Evolutionary conservation across 2,329 filamentous ascomycete genomes (phyloP), one percentile per base, ranked within the genome.

Genomic region (Leptographium flavum): DNA sequence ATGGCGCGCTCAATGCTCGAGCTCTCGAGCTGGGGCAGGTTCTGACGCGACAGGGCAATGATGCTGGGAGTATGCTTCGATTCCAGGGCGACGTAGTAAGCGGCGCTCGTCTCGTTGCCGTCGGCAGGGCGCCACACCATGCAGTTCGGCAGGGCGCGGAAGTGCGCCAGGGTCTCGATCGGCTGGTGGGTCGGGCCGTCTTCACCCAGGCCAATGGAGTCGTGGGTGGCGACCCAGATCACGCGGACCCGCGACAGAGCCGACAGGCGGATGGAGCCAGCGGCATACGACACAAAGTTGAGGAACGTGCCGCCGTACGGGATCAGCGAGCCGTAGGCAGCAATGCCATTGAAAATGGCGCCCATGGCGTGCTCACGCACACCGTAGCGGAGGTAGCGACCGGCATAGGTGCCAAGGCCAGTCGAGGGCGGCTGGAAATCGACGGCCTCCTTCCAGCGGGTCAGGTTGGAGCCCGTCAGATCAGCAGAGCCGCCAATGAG

Each of bases 101-200:
- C 90, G 59, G 87, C 90, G 62, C 85, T 93, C 58, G 84, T 92
- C 83, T 98, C 92, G 73, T 96, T 96, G 60, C 90, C 90, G 61
- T 96, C 92, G 58, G 92, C 90, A 56, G 92, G 92, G 62, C 92
- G 88, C 92, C 92, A 96, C 59, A 96, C 90, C 86, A 96, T 94
- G 75, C 83, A 85, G 82, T 98, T 98, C 62, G 92, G 92, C 57
- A 96, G 79, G 54, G 92, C 92, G 65, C 92, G 90, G 87, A 96
- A 96, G 71, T 96, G 92, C 49, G 88, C 83, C 52, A 96, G 80
- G 38, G 87, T 94, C 80, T 98, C 92, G 57, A 98, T 94, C 65
- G 92, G 92, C 77, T 98, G 92, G 72, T 98, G 92, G 47, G 92
- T 98, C 56, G 92, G 90, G 52, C 92, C 92, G 61, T 98, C 92